A percentile compares a stretch with the other conserved stretches of the same genome.
Conservation (phyloP, 768 basidiomycete genomes). For the Cubamyces lactineus region DNA sequence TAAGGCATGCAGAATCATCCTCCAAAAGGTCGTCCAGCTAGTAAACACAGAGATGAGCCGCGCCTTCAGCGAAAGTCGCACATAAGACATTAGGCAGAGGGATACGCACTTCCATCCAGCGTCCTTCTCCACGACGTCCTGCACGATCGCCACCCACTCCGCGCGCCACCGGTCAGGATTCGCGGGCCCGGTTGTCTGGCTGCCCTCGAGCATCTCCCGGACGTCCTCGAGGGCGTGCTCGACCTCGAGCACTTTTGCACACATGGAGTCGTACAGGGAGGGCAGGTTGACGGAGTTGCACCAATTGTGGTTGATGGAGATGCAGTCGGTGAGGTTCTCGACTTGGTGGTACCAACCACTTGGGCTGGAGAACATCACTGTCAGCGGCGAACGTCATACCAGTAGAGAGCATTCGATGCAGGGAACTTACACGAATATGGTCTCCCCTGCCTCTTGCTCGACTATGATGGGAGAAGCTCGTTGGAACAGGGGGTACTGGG, state of each 20-base stretch:
- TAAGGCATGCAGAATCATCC: slow-evolving; percentile 32
- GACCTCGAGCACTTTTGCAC: slow-evolving; percentile 33
- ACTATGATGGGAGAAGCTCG: slow-evolving; percentile 27
- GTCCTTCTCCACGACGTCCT: slow-evolving; percentile 36
- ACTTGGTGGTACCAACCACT: slow-evolving; percentile 38
- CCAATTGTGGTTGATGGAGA: slow-evolving; percentile 39
- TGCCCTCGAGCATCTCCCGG: slow-evolving; percentile 24
- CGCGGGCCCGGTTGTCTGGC: not conserved
- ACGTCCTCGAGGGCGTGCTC: slow-evolving; percentile 35
- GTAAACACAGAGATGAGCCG: not conserved
- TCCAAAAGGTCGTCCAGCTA: slow-evolving; percentile 37
- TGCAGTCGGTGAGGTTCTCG: slow-evolving; percentile 35
- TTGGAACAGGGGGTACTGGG: slow-evolving; percentile 22
- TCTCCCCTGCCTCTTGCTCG: slow-evolving; percentile 33
- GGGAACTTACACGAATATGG: slow-evolving; percentile 34
- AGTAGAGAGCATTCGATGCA: no score
- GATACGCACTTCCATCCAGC: slow-evolving; percentile 36
- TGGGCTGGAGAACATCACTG: slow-evolving; percentile 20
- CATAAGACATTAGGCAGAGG: no score
- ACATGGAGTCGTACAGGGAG: slow-evolving; percentile 33
- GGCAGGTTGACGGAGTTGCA: slow-evolving; percentile 36
- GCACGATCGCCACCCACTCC: slow-evolving; percentile 33
- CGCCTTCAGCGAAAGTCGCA: not conserved
- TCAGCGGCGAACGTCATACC: not conserved
- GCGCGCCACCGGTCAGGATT: slow-evolving; percentile 22